These are phyloP conservation scores for Sporobolus alterniflorus DNA, from an alignment of 202 grass and related monocot genomes.

Conservation along the genomic window DNA sequence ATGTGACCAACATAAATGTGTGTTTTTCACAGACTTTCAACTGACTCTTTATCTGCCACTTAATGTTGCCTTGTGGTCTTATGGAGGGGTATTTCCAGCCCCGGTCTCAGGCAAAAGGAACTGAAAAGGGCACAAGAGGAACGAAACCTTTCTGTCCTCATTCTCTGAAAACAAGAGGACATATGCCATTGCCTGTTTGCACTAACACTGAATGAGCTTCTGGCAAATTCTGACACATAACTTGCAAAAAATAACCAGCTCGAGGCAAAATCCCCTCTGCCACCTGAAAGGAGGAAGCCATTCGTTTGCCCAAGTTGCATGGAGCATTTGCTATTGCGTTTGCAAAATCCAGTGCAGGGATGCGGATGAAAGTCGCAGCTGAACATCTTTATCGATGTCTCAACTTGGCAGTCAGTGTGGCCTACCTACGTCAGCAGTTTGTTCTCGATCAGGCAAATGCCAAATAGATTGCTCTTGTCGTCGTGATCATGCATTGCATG, in stretches of 20 bases:
- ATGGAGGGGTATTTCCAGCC: not conserved
- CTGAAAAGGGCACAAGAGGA: not conserved
- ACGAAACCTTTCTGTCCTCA: constrained; percentile 4
- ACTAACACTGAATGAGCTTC: not conserved
- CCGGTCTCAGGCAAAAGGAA: not conserved
- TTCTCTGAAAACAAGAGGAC: constrained; percentile 1
- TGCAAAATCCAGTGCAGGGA: not conserved
- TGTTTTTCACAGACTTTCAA: not conserved
- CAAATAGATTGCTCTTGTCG: not conserved
- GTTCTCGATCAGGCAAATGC: constrained; percentile 16
- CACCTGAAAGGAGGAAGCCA: constrained; percentile 29
- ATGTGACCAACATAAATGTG: not conserved
- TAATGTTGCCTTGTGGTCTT: not conserved
- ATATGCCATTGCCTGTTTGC: not conserved
- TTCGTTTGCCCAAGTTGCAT: constrained; percentile 16
- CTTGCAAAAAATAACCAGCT: not conserved
- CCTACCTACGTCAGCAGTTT: constrained; percentile 26
- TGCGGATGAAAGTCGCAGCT: constrained; percentile 9
- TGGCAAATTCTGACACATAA: constrained; percentile 10
- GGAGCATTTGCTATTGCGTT: constrained; percentile 2
- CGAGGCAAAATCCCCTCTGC: constrained; percentile 34
- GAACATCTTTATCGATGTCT: constrained; percentile 21
- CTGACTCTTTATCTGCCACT: not conserved
- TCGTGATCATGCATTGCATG: constrained; percentile 8
- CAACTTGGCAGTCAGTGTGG: constrained; percentile 18